phyloP scores from a whole-genome alignment of 2,329 filamentous ascomycete genomes.

The Penicillium corylophilum region DNA sequence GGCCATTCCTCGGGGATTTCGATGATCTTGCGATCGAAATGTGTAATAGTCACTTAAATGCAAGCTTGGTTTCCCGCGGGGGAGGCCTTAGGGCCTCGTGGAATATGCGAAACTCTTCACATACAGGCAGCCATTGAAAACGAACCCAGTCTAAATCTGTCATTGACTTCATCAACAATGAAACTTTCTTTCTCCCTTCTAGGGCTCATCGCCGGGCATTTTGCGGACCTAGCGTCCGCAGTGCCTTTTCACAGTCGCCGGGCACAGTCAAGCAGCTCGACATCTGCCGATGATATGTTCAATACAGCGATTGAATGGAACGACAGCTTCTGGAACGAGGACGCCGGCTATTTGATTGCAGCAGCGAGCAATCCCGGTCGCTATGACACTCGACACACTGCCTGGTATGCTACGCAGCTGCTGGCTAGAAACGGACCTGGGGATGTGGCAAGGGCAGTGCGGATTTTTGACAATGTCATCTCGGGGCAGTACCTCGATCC shows the following conservation, averaged over 20 bases:
- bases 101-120: neutral
- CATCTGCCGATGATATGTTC: constrained; percentile 15
- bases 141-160: neutral
- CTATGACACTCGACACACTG: constrained; percentile 18
- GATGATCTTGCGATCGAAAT: neutral
- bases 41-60: neutral
- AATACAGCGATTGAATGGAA: constrained; percentile 20
- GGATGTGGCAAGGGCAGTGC: constrained; percentile 17
- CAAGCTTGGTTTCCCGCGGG: neutral
- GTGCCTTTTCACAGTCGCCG: neutral
- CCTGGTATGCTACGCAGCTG: constrained; percentile 21
- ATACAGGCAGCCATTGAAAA: neutral
- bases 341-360: constrained; percentile 17
- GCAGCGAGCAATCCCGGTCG: constrained; percentile 8
- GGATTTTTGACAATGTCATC: constrained; percentile 22
- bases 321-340: constrained; percentile 15
- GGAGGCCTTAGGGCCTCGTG: neutral
- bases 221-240: neutral
- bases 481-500: constrained; percentile 17
- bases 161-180: neutral
- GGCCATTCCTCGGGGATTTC: neutral
- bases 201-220: neutral
- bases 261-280: neutral
- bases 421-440: constrained; percentile 16
- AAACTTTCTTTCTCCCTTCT: neutral